Percentiles rank a stretch among this genome's conserved stretches.
These are phyloP conservation scores for Stentor roeselii DNA, from an alignment of 73 alveolate genomes.

Conservation along the genomic window DNA sequence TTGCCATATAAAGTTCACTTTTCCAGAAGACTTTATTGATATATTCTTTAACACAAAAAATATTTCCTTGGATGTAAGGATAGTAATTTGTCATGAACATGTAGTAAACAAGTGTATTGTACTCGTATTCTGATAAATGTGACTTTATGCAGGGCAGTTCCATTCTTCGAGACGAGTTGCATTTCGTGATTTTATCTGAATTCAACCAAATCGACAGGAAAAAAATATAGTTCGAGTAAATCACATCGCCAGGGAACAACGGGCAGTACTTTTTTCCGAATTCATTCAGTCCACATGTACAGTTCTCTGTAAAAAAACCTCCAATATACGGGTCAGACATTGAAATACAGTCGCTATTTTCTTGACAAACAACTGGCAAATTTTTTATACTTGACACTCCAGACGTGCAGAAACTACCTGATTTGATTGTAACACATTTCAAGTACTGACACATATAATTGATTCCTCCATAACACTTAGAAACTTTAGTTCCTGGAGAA, in stretches of 20 bases:
- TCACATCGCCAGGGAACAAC: not conserved
- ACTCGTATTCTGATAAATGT: not conserved
- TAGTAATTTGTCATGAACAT: no score
- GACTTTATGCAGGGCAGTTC: not conserved
- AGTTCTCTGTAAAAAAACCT: not conserved
- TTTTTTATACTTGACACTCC: not conserved
- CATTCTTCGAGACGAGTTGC: not conserved
- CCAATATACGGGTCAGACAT: not conserved
- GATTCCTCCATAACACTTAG: not conserved
- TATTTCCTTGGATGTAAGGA: not conserved
- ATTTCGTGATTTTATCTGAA: not conserved
- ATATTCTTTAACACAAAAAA: not conserved
- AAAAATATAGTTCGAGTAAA: not conserved
- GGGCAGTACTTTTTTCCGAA: not conserved
- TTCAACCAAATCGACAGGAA: not conserved
- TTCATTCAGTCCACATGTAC: not conserved
- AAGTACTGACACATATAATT: not conserved
- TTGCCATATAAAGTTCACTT: not conserved
- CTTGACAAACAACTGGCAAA: not conserved
- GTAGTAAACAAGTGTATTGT: not conserved
- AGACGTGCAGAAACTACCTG: not conserved
- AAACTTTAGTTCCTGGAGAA: not conserved
- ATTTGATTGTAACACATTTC: not conserved
- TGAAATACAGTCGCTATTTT: not conserved
- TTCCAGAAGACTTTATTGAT: not conserved